A percentile compares a stretch with the other conserved stretches of the same genome.
These are phyloP conservation scores for Whalleya microplaca DNA, from an alignment of 2,329 filamentous ascomycete genomes.

Conservation along the genomic window DNA sequence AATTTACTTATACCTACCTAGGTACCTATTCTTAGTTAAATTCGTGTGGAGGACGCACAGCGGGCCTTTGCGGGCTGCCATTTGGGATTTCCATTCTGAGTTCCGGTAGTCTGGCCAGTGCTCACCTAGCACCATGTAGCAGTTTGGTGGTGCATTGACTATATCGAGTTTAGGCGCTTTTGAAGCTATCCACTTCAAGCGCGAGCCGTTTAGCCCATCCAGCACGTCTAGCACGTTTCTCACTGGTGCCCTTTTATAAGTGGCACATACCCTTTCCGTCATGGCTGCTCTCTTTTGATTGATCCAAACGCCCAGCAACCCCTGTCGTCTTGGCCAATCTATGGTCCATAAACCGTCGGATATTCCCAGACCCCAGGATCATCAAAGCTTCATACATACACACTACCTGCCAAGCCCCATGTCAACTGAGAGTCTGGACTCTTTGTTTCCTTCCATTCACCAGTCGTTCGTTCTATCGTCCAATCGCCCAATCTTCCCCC, in stretches of 20 bases:
- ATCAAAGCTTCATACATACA: neutral
- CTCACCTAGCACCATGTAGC: too few species aligned
- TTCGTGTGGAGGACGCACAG: too few species aligned
- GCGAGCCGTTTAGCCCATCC: neutral
- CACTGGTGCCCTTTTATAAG: conserved; percentile 3
- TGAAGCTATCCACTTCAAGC: too few species aligned
- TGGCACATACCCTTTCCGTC: conserved; percentile 13
- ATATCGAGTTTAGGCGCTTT: too few species aligned
- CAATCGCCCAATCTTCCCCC: neutral
- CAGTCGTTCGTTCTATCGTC: neutral
- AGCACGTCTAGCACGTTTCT: conserved; percentile 13
- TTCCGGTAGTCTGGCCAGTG: neutral
- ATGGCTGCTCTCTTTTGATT: conserved; percentile 19
- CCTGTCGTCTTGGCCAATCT: neutral
- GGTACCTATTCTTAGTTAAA: too few species aligned
- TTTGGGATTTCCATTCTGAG: neutral
- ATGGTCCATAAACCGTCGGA: neutral
- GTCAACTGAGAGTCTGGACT: neutral
- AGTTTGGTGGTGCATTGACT: too few species aligned
- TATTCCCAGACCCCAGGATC: neutral
- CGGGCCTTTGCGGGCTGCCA: too few species aligned
- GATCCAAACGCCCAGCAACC: conserved; percentile 4
- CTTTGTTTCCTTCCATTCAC: neutral
- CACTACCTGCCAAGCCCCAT: neutral
- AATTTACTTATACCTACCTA: too few species aligned